Conservation (phyloP, 805 yeast genomes). For the Wickerhamomyces silvicola region DNA sequence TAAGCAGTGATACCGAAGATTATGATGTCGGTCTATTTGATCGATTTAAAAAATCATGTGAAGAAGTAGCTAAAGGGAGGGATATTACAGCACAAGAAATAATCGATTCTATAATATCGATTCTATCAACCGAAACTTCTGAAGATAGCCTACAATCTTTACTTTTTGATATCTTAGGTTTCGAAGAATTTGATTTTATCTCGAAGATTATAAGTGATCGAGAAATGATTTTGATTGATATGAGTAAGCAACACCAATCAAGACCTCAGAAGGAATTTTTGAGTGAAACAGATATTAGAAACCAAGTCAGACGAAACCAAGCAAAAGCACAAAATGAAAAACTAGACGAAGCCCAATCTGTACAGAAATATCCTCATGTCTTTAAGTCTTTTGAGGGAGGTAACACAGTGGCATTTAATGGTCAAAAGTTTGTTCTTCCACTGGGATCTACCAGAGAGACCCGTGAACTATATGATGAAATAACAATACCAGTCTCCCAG, state of each 20-base stretch:
- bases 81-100: slow-evolving; percentile 29
- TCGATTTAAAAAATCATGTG: slow-evolving; percentile 19
- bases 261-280: slow-evolving; percentile 29
- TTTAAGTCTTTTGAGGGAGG: slow-evolving; percentile 65
- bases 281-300: slow-evolving; percentile 49
- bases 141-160: slow-evolving; percentile 64
- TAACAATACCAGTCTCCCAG: slow-evolving; percentile 72
- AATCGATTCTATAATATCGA: slow-evolving; percentile 23
- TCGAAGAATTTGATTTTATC: slow-evolving; percentile 77
- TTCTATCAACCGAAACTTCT: slow-evolving; percentile 29
- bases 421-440: slow-evolving; percentile 76
- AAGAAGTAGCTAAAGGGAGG: slow-evolving; percentile 29
- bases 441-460: slow-evolving; percentile 66
- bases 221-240: slow-evolving; percentile 21
- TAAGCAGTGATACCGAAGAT: slow-evolving; percentile 4
- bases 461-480: slow-evolving; percentile 66
- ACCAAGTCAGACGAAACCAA: slow-evolving; percentile 45
- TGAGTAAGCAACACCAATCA: slow-evolving; percentile 16
- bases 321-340: slow-evolving; percentile 41
- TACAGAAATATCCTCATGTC: slow-evolving; percentile 77
- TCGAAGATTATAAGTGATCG: slow-evolving; percentile 50
- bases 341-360: slow-evolving; percentile 38
- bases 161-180: slow-evolving; percentile 77
- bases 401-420: slow-evolving; percentile 67
- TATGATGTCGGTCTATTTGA: slow-evolving; percentile 5